Conservation (phyloP, 805 yeast genomes). For the Pichia heedii region DNA sequence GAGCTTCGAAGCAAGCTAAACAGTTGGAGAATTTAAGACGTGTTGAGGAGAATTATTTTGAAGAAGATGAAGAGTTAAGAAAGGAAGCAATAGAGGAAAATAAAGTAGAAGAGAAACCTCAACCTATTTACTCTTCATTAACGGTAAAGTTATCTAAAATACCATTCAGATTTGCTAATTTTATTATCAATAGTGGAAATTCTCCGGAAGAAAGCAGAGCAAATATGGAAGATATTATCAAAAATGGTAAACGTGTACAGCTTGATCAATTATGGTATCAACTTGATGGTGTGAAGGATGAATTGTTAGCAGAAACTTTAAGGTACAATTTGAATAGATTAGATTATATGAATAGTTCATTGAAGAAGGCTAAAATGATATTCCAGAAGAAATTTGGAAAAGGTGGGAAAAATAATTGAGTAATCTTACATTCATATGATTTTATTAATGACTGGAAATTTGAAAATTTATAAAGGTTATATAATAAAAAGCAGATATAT, state of each 20-base stretch:
- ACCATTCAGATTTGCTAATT: constrained; percentile 55
- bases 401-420: constrained; percentile 3
- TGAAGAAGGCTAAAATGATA: constrained; percentile 12
- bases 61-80: constrained; percentile 15
- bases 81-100: constrained; percentile 29
- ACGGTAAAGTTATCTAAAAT: constrained; percentile 60
- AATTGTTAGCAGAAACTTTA: constrained; percentile 51
- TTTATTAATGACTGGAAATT: too few relatives aligned
- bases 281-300: constrained; percentile 68
- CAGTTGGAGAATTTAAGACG: constrained; percentile 10
- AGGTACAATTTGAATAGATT: constrained; percentile 43
- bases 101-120: constrained; percentile 36
- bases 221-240: constrained; percentile 53
- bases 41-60: constrained; percentile 13
- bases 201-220: constrained; percentile 45
- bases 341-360: constrained; percentile 28
- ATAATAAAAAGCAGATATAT: too few relatives aligned
- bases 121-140: constrained; percentile 45
- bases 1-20: constrained; percentile 14
- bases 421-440: too few relatives aligned
- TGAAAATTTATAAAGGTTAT: not conserved
- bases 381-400: constrained; percentile 5
- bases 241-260: constrained; percentile 50
- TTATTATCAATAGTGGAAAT: constrained; percentile 57
- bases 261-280: constrained; percentile 75